These are phyloP conservation scores for Darksidea phi DNA, from an alignment of 495 filamentous ascomycete species.

Conservation along the genomic window DNA sequence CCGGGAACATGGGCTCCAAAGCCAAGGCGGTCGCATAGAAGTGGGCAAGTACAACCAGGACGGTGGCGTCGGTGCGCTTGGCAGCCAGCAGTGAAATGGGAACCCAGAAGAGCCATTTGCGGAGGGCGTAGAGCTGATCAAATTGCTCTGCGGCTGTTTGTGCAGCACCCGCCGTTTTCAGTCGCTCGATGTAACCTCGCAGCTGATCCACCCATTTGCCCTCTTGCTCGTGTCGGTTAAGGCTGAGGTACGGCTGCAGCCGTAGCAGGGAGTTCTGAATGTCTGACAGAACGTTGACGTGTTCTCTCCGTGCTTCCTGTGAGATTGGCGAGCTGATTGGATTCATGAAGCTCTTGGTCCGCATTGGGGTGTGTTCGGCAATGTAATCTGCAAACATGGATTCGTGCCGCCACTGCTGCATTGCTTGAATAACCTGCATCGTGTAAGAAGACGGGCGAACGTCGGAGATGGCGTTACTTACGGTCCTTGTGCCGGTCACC, in stretches of 20 bases:
- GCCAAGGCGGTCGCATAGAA: constrained; percentile 85
- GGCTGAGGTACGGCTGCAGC: constrained; percentile 66
- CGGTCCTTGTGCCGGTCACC: constrained; percentile 86
- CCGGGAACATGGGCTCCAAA: constrained; percentile 87
- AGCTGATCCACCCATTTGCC: constrained; percentile 73
- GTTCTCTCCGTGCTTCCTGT: constrained; percentile 61
- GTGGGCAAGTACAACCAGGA: constrained; percentile 80
- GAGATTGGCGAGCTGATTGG: constrained; percentile 55
- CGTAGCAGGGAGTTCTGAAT: constrained; percentile 68
- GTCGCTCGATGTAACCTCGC: constrained; percentile 73
- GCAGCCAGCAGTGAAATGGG: constrained; percentile 67
- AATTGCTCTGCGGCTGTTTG: constrained; percentile 79
- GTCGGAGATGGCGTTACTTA: constrained; percentile 46
- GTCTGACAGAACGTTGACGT: constrained; percentile 63
- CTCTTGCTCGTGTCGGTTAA: constrained; percentile 72
- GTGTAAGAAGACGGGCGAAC: constrained; percentile 41
- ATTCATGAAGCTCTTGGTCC: constrained; percentile 55
- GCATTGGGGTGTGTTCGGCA: constrained; percentile 66
- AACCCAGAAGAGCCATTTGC: constrained; percentile 93
- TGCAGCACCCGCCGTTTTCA: constrained; percentile 70
- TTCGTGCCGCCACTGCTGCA: constrained; percentile 89
- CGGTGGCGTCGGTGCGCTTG: constrained; percentile 58
- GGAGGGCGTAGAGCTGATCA: constrained; percentile 77
- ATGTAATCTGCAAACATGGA: constrained; percentile 84
- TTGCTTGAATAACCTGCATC: constrained; percentile 76